Base-by-base conservation (phyloP, 1,139 yeast species). In the Candida labiduridarum region DNA sequence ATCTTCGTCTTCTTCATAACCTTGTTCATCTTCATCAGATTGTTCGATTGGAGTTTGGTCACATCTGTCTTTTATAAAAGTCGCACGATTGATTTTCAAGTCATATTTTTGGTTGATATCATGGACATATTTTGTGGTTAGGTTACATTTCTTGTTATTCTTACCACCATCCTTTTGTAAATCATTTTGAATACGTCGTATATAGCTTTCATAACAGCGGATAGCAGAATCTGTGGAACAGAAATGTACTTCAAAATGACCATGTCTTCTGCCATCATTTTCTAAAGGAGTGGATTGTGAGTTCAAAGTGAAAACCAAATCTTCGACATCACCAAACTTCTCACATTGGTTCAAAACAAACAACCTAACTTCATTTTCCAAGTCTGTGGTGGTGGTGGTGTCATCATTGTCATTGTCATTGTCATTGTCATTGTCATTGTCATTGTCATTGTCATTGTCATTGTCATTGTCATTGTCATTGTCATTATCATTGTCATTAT, bases 161-260 rank as follows among this genome's bases (percentile, higher is more conserved):
- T 56, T 56, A 8, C 49, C 51, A 25, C 60, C 52, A n/a, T 54
- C 47, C 29, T 56, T 53, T 49, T 62, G 63, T 36, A 57, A 63
- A 51, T 66, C 70, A 39, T 51, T 50, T 45, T 63, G 66, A 30
- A 71, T 61, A 35, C 65, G 58, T 48, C 65, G 64, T 34, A 58
- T 56, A 51, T 64, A 66, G 52, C 56, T 60, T 56, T 76, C 81
- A 51, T 66, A 74, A 35, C 72, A 58, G 49, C 66, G 69, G 31
- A 76, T 72, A 18, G 77, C 72, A 3, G 76, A 57, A 52, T 75
- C 80, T 19, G 76, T 74, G 2, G 77, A 68, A 14, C 71, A 68
- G 51, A 69, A 76, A 56, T 76, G 80, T 12, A 71, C 62, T 29
- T 61, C 46, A 5, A 59, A 61, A 44, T 54, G 56, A 51, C 65